A percentile compares a stretch with the other conserved stretches of the same genome.
Conservation (phyloP, 116 monocot genomes). For the Papilionanthe hybrid region DNA sequence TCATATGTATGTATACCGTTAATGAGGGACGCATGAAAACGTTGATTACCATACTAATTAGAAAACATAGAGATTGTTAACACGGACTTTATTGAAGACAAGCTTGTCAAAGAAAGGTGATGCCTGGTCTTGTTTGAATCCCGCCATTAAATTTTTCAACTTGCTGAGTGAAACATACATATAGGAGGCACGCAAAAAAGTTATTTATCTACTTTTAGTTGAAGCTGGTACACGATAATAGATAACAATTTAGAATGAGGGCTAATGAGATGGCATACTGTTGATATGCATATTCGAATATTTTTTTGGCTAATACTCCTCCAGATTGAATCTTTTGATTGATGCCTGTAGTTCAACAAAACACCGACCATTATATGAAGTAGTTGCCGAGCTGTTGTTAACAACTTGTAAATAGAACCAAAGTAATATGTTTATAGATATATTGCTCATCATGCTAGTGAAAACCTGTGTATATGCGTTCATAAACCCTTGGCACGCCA, state of each 20-base stretch:
- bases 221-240: conserved; percentile 3
- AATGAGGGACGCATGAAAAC: neutral
- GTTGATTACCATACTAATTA: neutral
- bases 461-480: conserved; percentile 77
- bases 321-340: conserved; percentile 69
- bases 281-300: conserved; percentile 78
- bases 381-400: neutral
- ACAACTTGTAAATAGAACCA: neutral
- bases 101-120: conserved; percentile 84
- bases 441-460: neutral
- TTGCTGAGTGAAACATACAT: conserved; percentile 42
- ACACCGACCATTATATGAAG: neutral
- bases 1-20: neutral
- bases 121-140: conserved; percentile 72
- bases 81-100: conserved; percentile 73
- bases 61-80: neutral
- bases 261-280: conserved; percentile 34
- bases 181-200: no score
- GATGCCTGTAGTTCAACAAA: conserved; percentile 43
- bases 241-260: neutral
- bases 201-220: no score
- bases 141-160: conserved; percentile 62
- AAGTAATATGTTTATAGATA: neutral
- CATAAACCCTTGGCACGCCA: conserved; percentile 88
- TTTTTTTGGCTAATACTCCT: conserved; percentile 47